These are phyloP conservation scores for Aspergillus sp. DNA, from an alignment of 2,329 filamentous ascomycete species.

Conservation along the genomic window DNA sequence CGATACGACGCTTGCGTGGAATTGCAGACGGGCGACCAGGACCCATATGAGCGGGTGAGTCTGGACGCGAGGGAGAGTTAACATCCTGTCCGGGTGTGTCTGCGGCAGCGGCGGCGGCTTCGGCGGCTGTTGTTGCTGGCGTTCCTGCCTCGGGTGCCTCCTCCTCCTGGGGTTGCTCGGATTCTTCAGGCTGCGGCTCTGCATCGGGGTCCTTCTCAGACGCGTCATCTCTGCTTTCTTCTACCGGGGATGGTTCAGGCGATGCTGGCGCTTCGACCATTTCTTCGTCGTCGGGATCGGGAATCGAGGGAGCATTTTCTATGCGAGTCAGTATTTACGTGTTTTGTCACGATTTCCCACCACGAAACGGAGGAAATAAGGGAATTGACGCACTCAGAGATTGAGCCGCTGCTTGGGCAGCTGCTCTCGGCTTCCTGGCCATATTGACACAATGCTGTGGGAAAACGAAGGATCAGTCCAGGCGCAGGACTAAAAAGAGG, in stretches of 20 bases:
- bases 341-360: not conserved
- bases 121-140: constrained; percentile 41
- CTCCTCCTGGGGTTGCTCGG: constrained; percentile 19
- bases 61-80: constrained; percentile 38
- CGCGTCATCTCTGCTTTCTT: constrained; percentile 22
- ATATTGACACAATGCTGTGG: constrained; percentile 16
- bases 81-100: constrained; percentile 32
- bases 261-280: constrained; percentile 32
- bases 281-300: constrained; percentile 40
- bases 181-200: constrained; percentile 16
- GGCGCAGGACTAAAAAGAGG: not conserved
- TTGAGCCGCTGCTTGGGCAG: constrained; percentile 41
- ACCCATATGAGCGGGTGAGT: constrained; percentile 45
- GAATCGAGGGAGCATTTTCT: constrained; percentile 36
- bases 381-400: constrained; percentile 33
- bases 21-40: constrained; percentile 47
- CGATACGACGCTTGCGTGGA: constrained; percentile 64
- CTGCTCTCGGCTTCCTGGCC: constrained; percentile 39
- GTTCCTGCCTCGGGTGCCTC: constrained; percentile 37
- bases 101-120: constrained; percentile 36
- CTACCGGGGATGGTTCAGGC: constrained; percentile 20
- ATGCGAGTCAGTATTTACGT: constrained; percentile 9
- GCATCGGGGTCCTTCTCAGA: constrained; percentile 9
- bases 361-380: not conserved
- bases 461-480: not conserved